phyloP scores from a whole-genome alignment of 1,284 basidiomycete genomes.

The Ceratobasidium sp. region DNA sequence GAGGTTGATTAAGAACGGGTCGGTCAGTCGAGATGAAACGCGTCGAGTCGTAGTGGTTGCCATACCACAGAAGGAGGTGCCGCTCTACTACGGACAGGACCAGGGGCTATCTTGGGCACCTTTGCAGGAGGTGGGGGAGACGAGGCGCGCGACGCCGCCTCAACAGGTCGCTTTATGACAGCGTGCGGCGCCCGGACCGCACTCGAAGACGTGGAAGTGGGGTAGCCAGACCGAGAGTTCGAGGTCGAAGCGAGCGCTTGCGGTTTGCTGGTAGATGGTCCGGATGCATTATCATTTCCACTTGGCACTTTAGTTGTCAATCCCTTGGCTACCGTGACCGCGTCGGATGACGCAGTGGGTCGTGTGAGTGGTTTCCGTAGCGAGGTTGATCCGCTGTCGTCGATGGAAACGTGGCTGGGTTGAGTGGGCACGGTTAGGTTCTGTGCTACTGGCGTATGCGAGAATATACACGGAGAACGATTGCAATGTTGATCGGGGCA shows the following conservation, averaged over 20 bases:
- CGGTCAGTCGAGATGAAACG: constrained; percentile 12
- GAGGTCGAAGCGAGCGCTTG: neutral
- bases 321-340: neutral
- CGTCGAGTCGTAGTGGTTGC: neutral
- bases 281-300: neutral
- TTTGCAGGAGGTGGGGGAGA: constrained; percentile 25
- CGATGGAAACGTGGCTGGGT: neutral
- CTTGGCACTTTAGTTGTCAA: neutral
- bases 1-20: neutral
- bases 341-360: neutral
- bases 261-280: constrained; percentile 2
- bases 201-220: constrained; percentile 6
- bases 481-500: constrained; percentile 27
- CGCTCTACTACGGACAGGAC: constrained; percentile 14
- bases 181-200: constrained; percentile 12
- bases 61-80: constrained; percentile 32
- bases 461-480: constrained; percentile 24
- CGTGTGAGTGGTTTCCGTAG: constrained; percentile 14
- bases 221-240: neutral
- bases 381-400: constrained; percentile 10
- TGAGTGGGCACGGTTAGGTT: neutral
- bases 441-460: constrained; percentile 7
- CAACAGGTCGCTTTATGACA: constrained; percentile 18
- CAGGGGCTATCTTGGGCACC: constrained; percentile 26
- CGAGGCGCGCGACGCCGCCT: constrained; percentile 6